Base-by-base conservation (phyloP, 768 basidiomycete genomes). In the Serendipita sp. region DNA sequence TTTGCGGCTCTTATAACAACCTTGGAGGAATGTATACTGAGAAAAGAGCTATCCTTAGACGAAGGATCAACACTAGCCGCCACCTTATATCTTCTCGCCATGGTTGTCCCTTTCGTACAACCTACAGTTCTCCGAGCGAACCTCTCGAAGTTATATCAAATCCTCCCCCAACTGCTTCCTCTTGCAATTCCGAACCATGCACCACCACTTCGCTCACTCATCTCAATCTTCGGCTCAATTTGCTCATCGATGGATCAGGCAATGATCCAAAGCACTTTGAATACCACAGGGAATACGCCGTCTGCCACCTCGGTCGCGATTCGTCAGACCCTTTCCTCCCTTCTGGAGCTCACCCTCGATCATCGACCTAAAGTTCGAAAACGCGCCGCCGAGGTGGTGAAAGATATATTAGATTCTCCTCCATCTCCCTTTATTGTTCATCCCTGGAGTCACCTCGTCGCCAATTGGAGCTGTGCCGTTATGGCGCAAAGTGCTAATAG, bases 311-410 rank as follows among this genome's bases (percentile, higher is more conserved):
- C 56, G 8, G 35, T 38, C 4, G 18, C 56, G 4, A 79, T 89
- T 56, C 85, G 89, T 45, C 89, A 94, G 72, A 80, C 86, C 2
- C 97, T 93, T 78, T 86, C 88, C 48, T 86, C 89, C 44, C 78
- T 96, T 63, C 76, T 98, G 46, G 86, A 89, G 56, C 76, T 96
- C 54, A 86, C 83, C 69, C 78, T 92, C 48, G 96, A 99, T 75
- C 81, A 86, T 3, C 78, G 96, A 62, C 96, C 96, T 18, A 97
- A 98, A 77, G 92, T 99, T 63, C 84, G 96, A 65, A 93, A 83
- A 74, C 84, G 86, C 71, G 93, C 94, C 28, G 86, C 86, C 53
- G 94, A 97, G 70, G 81, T 88, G 18, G 81, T 99, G 37, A 81
- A 80, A 69, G 87, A 89, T 68, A 79, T 92, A 2, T 77, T 99